phyloP scores from a whole-genome alignment of 257 asterid genomes.

The Lycium barbarum region DNA sequence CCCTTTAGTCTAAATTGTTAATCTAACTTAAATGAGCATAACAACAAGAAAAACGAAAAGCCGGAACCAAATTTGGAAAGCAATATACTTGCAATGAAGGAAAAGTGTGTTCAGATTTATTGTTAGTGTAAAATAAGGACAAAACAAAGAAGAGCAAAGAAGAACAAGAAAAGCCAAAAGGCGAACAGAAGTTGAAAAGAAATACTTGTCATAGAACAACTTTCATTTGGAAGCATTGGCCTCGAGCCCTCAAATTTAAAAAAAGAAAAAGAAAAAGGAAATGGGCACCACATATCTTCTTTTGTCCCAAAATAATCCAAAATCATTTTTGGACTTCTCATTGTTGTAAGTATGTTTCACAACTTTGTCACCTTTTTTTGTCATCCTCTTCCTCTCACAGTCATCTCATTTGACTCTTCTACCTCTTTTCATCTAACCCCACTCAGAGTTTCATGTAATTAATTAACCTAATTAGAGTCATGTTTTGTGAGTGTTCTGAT shows the following conservation, averaged over 20 bases:
- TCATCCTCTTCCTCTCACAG: background rate
- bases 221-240: slow-evolving; percentile 31
- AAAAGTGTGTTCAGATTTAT: too few species aligned
- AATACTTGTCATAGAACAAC: background rate
- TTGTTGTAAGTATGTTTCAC: background rate
- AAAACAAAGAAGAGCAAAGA: too few species aligned
- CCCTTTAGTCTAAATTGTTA: too few species aligned
- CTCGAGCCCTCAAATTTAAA: slow-evolving; percentile 47
- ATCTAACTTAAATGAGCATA: too few species aligned
- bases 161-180: background rate
- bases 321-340: background rate
- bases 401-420: background rate
- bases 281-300: slow-evolving; percentile 23
- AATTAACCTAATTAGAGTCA: slow-evolving; percentile 7
- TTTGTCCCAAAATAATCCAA: slow-evolving; percentile 27
- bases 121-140: too few species aligned
- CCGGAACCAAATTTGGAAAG: too few species aligned
- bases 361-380: background rate
- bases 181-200: background rate
- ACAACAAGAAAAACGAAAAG: too few species aligned
- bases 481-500: background rate
- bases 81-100: too few species aligned
- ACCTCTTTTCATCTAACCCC: background rate
- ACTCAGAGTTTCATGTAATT: background rate
- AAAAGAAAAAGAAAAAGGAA: slow-evolving; percentile 28